Conservation (phyloP, 345 rosid genomes). For the Ceriops zippeliana region DNA sequence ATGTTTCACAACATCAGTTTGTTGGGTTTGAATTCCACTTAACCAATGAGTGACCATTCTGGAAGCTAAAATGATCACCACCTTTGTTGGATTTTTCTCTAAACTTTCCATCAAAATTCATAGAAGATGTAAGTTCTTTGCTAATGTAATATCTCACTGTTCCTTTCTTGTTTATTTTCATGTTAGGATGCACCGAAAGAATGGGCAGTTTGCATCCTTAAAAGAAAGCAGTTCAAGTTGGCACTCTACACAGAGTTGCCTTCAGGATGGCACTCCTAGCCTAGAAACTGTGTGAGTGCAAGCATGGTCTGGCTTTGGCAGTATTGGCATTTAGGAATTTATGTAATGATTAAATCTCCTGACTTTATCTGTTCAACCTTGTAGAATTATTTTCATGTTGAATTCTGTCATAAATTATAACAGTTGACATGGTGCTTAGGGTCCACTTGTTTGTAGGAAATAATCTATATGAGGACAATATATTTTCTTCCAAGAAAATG, state of each 20-base stretch:
- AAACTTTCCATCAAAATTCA: background rate
- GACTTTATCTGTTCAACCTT: background rate
- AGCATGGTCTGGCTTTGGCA: slow-evolving; percentile 5
- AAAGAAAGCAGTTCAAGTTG: slow-evolving; percentile 49
- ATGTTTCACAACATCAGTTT: no score
- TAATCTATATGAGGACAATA: no score
- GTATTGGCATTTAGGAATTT: slow-evolving; percentile 9
- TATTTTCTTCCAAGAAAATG: no score
- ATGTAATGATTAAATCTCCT: slow-evolving; percentile 1
- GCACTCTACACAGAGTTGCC: slow-evolving; percentile 47
- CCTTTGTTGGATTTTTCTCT: background rate
- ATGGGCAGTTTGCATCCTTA: slow-evolving; percentile 67
- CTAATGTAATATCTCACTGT: background rate
- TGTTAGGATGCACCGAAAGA: slow-evolving; percentile 68
- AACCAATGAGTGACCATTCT: no score
- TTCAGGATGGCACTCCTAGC: slow-evolving; percentile 40
- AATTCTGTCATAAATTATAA: background rate
- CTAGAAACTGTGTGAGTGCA: slow-evolving; percentile 58
- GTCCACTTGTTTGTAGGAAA: no score
- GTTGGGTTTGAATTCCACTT: no score
- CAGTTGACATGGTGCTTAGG: no score
- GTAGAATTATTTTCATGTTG: background rate
- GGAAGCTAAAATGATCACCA: no score
- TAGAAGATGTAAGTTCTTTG: background rate
- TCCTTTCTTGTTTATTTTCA: slow-evolving; percentile 18